phyloP scores from a whole-genome alignment of 148 eudicot genomes.

The Salicornia ramosissima region DNA sequence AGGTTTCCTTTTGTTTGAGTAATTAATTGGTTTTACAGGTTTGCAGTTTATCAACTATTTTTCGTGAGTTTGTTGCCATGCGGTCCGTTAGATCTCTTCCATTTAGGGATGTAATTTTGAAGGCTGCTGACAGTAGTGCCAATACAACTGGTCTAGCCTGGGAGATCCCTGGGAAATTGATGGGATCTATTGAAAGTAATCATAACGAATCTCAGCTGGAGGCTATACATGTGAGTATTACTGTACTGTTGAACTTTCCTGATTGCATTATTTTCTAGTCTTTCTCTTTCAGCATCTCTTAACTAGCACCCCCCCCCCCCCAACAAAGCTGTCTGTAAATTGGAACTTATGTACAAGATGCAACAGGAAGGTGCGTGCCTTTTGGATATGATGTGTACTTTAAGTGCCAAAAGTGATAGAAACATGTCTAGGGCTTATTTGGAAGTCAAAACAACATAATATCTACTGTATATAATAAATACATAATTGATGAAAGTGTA shows the following conservation, averaged over 20 bases:
- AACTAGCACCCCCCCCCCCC: background rate
- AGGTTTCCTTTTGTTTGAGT: background rate
- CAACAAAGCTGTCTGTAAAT: too few relatives aligned
- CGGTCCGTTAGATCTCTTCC: constrained; percentile 72
- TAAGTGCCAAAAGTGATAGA: too few relatives aligned
- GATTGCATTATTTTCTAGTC: background rate
- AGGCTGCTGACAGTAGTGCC: constrained; percentile 50
- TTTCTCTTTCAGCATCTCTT: constrained; percentile 1
- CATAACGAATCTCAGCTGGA: constrained; percentile 84
- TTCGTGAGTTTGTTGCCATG: constrained; percentile 84
- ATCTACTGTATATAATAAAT: too few relatives aligned
- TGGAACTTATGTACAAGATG: too few relatives aligned
- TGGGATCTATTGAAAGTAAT: constrained; percentile 71
- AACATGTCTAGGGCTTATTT: too few relatives aligned
- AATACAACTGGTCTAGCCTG: constrained; percentile 57
- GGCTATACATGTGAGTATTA: constrained; percentile 72
- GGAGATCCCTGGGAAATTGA: constrained; percentile 64
- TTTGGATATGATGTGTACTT: too few relatives aligned
- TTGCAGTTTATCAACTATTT: constrained; percentile 93
- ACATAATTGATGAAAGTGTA: too few relatives aligned
- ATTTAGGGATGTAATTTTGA: constrained; percentile 76
- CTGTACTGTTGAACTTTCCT: background rate
- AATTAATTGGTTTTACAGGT: constrained; percentile 37
- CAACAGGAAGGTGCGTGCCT: too few relatives aligned
- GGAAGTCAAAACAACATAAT: too few relatives aligned